Evolutionary conservation across 345 rosid genomes (phyloP).

Genomic region (Melastoma malabathricum): DNA sequence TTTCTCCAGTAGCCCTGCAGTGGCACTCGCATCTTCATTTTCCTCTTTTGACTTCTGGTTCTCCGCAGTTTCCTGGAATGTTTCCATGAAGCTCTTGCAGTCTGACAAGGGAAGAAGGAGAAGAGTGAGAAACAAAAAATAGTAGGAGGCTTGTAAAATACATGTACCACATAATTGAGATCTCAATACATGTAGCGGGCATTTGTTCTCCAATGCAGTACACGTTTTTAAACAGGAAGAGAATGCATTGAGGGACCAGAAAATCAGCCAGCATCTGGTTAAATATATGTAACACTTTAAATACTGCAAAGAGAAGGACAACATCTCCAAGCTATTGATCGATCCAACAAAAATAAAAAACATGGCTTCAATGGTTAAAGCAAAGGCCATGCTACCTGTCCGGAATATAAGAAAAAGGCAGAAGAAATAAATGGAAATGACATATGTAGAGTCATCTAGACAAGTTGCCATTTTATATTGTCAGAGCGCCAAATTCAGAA

Average conservation of each 20-base stretch:
- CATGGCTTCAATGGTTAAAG: neutral
- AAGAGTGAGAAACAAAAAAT: neutral
- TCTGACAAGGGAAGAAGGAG: slow-evolving; percentile 22
- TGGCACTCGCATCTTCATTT: slow-evolving; percentile 47
- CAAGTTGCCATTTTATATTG: too few relatives aligned
- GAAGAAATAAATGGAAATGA: neutral
- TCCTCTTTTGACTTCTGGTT: slow-evolving; percentile 46
- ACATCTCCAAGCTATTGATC: too few relatives aligned
- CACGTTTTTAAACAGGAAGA: too few relatives aligned
- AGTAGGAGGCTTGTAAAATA: neutral
- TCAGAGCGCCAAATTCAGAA: too few relatives aligned
- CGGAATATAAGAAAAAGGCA: neutral
- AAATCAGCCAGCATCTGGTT: neutral
- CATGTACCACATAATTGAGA: too few relatives aligned
- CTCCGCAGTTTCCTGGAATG: slow-evolving; percentile 59
- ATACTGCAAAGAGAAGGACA: neutral
- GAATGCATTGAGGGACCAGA: neutral
- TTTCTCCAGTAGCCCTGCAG: slow-evolving; percentile 61
- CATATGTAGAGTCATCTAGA: too few relatives aligned
- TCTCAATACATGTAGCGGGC: too few relatives aligned
- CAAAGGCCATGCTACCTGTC: neutral
- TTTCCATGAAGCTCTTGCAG: slow-evolving; percentile 78
- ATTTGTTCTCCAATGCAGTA: too few relatives aligned
- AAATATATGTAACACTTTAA: neutral
- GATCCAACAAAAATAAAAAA: neutral